A percentile compares a stretch with the other conserved stretches of the same genome.
phyloP scores from a whole-genome alignment of 1,284 basidiomycete species.

The Boletus holoroseus region DNA sequence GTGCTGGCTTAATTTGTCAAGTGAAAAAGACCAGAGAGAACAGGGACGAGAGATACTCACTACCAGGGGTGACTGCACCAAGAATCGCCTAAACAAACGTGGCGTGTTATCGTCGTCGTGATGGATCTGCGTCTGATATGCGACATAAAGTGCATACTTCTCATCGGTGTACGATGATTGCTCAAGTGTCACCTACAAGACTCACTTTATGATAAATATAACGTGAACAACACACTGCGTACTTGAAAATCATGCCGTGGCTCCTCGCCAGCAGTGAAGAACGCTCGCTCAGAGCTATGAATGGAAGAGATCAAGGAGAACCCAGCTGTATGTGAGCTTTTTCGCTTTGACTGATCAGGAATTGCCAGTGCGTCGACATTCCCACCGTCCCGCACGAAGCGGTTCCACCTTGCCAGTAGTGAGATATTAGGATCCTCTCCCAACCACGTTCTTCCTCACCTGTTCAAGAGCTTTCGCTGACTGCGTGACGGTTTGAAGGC shows the following conservation, averaged over 20 bases:
- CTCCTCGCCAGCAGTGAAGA: constrained; percentile 26
- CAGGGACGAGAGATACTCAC: constrained; percentile 39
- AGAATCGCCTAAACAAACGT: constrained; percentile 62
- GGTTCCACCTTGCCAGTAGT: constrained; percentile 61
- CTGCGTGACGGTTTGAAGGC: constrained; percentile 73
- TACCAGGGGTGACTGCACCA: constrained; percentile 73
- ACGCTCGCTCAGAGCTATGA: constrained; percentile 35
- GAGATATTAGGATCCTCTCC: constrained; percentile 9
- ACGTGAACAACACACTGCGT: constrained; percentile 8
- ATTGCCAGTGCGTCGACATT: constrained; percentile 29
- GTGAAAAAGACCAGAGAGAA: constrained; percentile 4
- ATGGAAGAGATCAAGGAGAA: constrained; percentile 43
- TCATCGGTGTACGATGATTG: constrained; percentile 72
- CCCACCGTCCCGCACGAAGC: constrained; percentile 54
- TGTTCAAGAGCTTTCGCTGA: constrained; percentile 70
- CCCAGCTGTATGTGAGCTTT: constrained; percentile 11
- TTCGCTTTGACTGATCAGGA: constrained; percentile 24
- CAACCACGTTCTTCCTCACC: constrained; percentile 38
- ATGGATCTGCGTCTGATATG: constrained; percentile 78
- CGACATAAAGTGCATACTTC: constrained; percentile 72
- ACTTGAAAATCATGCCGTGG: constrained; percentile 52
- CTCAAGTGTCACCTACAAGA: constrained; percentile 61
- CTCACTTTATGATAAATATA: neutral
- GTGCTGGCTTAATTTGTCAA: constrained; percentile 37
- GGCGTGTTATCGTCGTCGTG: constrained; percentile 54